A percentile compares a stretch with the other conserved stretches of the same genome.
Conservation (phyloP, 2,329 filamentous ascomycete genomes). For the Alternaria gaisen region DNA sequence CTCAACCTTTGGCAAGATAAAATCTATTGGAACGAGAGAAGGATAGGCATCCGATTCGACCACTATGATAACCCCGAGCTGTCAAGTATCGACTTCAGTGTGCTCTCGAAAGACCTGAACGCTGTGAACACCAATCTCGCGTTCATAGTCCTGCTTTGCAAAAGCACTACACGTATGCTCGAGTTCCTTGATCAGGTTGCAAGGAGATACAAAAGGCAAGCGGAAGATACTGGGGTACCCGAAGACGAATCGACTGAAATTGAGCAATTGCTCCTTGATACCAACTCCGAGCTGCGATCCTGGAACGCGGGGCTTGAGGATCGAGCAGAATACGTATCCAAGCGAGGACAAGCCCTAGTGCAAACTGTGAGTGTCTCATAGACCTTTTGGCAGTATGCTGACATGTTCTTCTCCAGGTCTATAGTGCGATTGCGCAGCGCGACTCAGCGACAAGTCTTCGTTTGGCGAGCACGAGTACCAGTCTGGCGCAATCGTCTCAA, state of each 20-base stretch:
- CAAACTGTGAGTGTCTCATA: constrained; percentile 20
- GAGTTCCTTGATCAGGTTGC: constrained; percentile 26
- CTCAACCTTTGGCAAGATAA: constrained; percentile 13
- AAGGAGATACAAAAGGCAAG: constrained; percentile 12
- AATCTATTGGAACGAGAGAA: constrained; percentile 17
- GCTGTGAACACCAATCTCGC: constrained; percentile 17
- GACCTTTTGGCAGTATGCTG: neutral
- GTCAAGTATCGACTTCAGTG: constrained; percentile 15
- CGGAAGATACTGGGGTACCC: constrained; percentile 4
- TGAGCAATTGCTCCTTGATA: constrained; percentile 10
- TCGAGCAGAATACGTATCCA: constrained; percentile 25
- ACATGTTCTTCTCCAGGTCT: constrained; percentile 17
- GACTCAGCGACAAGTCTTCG: constrained; percentile 22
- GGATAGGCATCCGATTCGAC: constrained; percentile 18
- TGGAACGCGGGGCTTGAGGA: constrained; percentile 24
- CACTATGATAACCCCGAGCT: constrained; percentile 1
- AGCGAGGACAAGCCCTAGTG: constrained; percentile 24
- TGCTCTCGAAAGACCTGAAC: constrained; percentile 18
- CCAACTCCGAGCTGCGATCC: constrained; percentile 14
- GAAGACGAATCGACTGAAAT: constrained; percentile 7
- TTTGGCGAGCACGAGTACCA: constrained; percentile 9
- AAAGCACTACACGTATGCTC: constrained; percentile 11
- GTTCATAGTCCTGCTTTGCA: constrained; percentile 10
- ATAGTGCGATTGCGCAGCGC: constrained; percentile 33
- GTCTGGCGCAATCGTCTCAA: constrained; percentile 27